Evolutionary conservation across 176 grass and related monocot species (phyloP), one percentile per base, ranked within the genome.

Genomic region (Melocanna baccifera): DNA sequence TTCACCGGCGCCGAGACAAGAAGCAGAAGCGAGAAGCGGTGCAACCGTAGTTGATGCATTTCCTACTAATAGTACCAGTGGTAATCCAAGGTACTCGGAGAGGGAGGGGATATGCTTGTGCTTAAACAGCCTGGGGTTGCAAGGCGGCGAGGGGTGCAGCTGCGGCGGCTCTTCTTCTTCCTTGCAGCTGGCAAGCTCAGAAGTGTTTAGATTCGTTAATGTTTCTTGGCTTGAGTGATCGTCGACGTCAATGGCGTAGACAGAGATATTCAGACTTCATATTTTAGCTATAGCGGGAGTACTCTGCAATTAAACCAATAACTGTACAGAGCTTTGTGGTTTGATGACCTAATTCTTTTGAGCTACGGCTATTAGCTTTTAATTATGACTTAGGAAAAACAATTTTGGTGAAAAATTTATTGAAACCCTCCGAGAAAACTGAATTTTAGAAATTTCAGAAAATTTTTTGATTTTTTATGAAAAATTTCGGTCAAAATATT

Each of bases 81-180:
- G 26, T 32, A 87, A 28, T 46, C 29, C 14, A 1, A 69, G 53
- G 23, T 89, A 88, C 57, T 83, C 69, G 36, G 70, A 79, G 42
- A 75, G n/a, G 36, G 62, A 61, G 46, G 57, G 6, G 52, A 52
- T 94, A 34, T 94, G 83, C 48, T 67, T 88, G 82, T 93, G 86
- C 77, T 80, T 81, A 69, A 87, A 83, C 75, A 51, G 78, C 68
- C 67, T 86, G 84, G 83, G 83, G n/a, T 76, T 80, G 66, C 81
- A 76, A 6, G 79, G 69, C 50, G 26, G 73, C 67, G 75, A 86
- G 7, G 47, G 37, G 62, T 93, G 91, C 86, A 83, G 50, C 77
- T 84, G 86, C 52, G 73, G 79, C 15, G 73, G 62, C 43, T 69
- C 32, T 10, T 75, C 71, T 23, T 51, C 86, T 51, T 73, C 85